Conservation (phyloP, 2,329 filamentous ascomycete genomes). For the Xylariaceae sp. region DNA sequence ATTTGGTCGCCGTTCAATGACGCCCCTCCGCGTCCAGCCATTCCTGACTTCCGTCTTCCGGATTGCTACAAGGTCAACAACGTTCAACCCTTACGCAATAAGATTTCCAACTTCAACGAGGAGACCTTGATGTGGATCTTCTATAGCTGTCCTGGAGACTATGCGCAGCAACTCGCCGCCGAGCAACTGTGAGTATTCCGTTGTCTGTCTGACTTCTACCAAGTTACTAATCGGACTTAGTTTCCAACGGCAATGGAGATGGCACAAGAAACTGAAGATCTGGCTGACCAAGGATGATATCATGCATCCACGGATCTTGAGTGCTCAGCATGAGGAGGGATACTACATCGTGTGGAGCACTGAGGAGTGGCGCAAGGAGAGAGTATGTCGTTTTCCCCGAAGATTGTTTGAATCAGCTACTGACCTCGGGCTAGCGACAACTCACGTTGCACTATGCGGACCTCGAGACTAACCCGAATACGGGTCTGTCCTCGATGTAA, state of each 20-base stretch:
- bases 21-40: slow-evolving; percentile 61
- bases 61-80: slow-evolving; percentile 73
- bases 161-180: slow-evolving; percentile 69
- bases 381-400: slow-evolving; percentile 53
- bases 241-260: slow-evolving; percentile 70
- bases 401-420: not conserved
- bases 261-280: slow-evolving; percentile 70
- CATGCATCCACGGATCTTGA: slow-evolving; percentile 67
- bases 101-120: slow-evolving; percentile 71
- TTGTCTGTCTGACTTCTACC: not conserved
- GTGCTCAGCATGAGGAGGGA: slow-evolving; percentile 66
- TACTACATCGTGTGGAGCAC: slow-evolving; percentile 73
- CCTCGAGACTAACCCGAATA: slow-evolving; percentile 55
- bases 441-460: slow-evolving; percentile 68
- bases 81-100: slow-evolving; percentile 68
- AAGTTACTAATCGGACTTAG: slow-evolving; percentile 45
- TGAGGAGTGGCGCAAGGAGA: slow-evolving; percentile 66
- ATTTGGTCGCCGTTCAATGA: slow-evolving; percentile 69
- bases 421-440: slow-evolving; percentile 57
- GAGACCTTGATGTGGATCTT: slow-evolving; percentile 75
- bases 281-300: slow-evolving; percentile 74
- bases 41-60: slow-evolving; percentile 64
- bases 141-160: slow-evolving; percentile 68
- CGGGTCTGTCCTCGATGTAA: slow-evolving; percentile 26
- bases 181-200: slow-evolving; percentile 61